Percentiles rank a stretch among this genome's conserved stretches.
Evolutionary conservation across 352 stramenopile species (phyloP).

Genomic region (Globisporangium solare): DNA sequence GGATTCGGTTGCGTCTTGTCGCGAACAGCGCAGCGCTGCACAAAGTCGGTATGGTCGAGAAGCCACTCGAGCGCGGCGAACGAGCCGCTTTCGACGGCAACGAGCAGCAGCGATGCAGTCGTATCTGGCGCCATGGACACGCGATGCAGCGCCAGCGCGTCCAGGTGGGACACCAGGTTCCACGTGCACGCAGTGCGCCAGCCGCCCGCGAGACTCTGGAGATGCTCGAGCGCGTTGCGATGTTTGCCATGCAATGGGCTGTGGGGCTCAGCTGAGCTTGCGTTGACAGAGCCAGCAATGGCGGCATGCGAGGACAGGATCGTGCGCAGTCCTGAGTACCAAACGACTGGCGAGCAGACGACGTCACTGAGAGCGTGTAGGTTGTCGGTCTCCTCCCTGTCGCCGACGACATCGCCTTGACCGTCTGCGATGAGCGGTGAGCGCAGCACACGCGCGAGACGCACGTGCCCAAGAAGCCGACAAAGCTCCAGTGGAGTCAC

Average conservation of each 20-base stretch:
- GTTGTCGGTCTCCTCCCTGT: no score
- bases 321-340: no score
- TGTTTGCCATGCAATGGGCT: not conserved
- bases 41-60: conserved; percentile 6
- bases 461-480: conserved; percentile 21
- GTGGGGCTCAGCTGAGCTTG: no score
- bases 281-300: no score
- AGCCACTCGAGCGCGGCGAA: conserved; percentile 44
- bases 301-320: no score
- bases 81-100: conserved; percentile 24
- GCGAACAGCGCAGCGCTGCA: not conserved
- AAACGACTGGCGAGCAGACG: no score
- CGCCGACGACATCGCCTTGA: not conserved
- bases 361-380: no score
- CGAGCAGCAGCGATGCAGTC: conserved; percentile 18
- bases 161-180: conserved; percentile 30
- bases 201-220: not conserved
- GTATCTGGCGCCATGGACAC: not conserved
- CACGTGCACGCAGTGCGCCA: conserved; percentile 18
- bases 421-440: not conserved
- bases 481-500: conserved; percentile 24
- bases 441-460: not conserved
- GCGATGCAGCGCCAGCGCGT: conserved; percentile 23
- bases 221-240: not conserved
- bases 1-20: not conserved